Percentiles rank a stretch among this genome's conserved stretches.
Conservation (phyloP, 2,329 filamentous ascomycete genomes). For the Trichophyton simii region DNA sequence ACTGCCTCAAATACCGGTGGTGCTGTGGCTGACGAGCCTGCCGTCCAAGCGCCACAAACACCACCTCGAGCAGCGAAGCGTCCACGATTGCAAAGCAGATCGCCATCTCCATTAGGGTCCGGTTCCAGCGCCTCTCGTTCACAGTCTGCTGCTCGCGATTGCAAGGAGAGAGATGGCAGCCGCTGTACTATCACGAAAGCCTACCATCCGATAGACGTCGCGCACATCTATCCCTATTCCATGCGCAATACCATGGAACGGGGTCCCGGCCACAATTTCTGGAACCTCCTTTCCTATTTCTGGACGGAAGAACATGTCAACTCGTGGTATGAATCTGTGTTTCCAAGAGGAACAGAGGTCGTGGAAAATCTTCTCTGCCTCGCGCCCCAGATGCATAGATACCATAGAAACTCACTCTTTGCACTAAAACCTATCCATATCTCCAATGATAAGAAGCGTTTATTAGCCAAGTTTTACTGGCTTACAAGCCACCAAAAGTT, state of each 20-base stretch:
- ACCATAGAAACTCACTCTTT: conserved; percentile 5
- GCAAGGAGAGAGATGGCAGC: background rate
- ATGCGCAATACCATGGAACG: background rate
- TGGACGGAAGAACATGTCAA: conserved; percentile 7
- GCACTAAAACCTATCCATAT: conserved; percentile 7
- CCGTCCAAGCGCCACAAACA: background rate
- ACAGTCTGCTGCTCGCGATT: background rate
- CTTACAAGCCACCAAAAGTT: background rate
- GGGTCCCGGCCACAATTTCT: background rate
- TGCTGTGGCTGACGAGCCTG: background rate
- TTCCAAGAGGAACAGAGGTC: conserved; percentile 3
- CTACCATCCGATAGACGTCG: conserved; percentile 7
- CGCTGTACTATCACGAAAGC: conserved; percentile 7
- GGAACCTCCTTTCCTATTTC: conserved; percentile 9
- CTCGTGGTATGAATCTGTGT: conserved; percentile 7
- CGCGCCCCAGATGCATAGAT: conserved; percentile 5
- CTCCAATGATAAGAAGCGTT: background rate
- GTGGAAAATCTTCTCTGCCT: conserved; percentile 10
- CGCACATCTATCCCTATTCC: conserved; percentile 11
- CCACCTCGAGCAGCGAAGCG: background rate
- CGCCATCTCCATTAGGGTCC: background rate
- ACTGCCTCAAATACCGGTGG: background rate
- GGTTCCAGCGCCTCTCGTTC: background rate
- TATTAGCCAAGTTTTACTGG: conserved; percentile 9
- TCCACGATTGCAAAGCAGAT: background rate